Evolutionary conservation across 2,329 filamentous ascomycete genomes (phyloP).

Genomic region (Drechslera avenae): DNA sequence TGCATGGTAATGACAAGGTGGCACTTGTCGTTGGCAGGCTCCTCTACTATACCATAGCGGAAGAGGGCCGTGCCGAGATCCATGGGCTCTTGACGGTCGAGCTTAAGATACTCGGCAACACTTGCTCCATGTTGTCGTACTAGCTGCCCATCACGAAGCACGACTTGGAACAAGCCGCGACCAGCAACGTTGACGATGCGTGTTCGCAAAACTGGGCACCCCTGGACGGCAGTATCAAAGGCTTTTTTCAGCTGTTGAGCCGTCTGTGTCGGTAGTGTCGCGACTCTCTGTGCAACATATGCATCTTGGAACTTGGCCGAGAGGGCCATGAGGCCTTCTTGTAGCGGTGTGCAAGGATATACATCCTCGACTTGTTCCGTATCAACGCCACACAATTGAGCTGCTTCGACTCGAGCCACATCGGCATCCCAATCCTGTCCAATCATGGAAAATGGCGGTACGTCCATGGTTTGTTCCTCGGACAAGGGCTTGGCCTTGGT

Average conservation of each 20-base stretch:
- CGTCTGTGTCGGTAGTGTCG: constrained; percentile 39
- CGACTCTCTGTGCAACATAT: constrained; percentile 49
- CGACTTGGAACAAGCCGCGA: constrained; percentile 48
- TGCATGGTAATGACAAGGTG: constrained; percentile 59
- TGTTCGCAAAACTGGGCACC: constrained; percentile 48
- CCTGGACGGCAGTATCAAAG: constrained; percentile 43
- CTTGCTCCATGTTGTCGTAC: constrained; percentile 35
- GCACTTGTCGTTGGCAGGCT: constrained; percentile 25
- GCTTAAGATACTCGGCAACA: constrained; percentile 42
- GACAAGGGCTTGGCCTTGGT: constrained; percentile 33
- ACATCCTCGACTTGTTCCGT: constrained; percentile 44
- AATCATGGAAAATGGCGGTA: constrained; percentile 45
- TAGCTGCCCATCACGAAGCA: constrained; percentile 40
- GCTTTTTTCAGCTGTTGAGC: constrained; percentile 42
- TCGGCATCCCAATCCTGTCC: constrained; percentile 33
- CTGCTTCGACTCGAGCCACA: constrained; percentile 46
- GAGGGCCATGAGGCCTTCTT: constrained; percentile 50
- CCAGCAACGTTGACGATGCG: constrained; percentile 46
- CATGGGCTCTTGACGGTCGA: constrained; percentile 44
- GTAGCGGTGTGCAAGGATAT: constrained; percentile 51
- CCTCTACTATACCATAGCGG: constrained; percentile 45
- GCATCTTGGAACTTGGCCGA: constrained; percentile 45
- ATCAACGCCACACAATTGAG: constrained; percentile 40
- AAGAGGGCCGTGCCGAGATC: constrained; percentile 49
- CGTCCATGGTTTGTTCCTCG: constrained; percentile 24